Evolutionary conservation across 345 rosid genomes (phyloP).

Genomic region (Lepidium sativum): DNA sequence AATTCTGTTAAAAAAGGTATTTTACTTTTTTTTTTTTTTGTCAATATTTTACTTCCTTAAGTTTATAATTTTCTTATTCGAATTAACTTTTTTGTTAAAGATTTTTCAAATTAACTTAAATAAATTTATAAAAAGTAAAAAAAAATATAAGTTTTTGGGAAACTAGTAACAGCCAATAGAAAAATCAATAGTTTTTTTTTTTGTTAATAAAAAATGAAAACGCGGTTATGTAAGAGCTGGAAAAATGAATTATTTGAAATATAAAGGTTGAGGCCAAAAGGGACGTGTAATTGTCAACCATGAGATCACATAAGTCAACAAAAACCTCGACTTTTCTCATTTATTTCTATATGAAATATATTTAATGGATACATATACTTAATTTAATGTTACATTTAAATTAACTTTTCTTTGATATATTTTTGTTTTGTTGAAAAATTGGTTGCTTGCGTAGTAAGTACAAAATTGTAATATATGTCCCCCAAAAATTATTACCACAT

Average conservation of each 20-base stretch:
- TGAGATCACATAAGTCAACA: slow-evolving; percentile 19
- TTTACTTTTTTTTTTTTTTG: too few species aligned
- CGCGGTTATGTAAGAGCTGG: slow-evolving; percentile 20
- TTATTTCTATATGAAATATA: not conserved
- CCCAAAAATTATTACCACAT: too few species aligned
- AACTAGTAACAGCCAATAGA: not conserved
- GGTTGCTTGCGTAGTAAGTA: not conserved
- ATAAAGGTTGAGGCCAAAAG: not conserved
- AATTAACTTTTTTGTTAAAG: too few species aligned
- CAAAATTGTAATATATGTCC: not conserved
- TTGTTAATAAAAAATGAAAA: slow-evolving; percentile 1
- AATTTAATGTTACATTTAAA: not conserved
- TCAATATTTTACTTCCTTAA: too few species aligned
- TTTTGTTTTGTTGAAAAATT: not conserved
- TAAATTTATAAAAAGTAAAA: too few species aligned
- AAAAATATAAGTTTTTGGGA: not conserved
- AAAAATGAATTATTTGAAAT: not conserved
- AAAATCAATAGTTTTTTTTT: not conserved
- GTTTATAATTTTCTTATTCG: too few species aligned
- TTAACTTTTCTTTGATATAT: not conserved
- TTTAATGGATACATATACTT: not conserved
- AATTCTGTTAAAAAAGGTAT: too few species aligned
- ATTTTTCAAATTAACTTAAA: too few species aligned
- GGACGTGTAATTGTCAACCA: not conserved
- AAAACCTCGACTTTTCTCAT: slow-evolving; percentile 5